Evolutionary conservation across 768 basidiomycete genomes (phyloP).

Genomic region (Chalciporus pseudorubinellus): DNA sequence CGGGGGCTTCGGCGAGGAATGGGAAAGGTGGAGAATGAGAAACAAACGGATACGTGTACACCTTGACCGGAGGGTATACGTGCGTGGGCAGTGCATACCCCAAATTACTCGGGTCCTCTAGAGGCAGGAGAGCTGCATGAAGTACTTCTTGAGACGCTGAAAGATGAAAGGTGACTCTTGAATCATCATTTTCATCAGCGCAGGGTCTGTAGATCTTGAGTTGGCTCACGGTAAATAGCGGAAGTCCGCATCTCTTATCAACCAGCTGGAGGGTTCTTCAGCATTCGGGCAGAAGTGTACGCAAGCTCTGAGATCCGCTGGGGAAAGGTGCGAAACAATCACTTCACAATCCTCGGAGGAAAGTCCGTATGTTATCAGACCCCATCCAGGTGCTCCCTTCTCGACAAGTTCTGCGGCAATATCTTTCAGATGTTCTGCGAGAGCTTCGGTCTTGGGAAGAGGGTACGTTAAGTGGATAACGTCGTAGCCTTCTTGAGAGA

Average conservation of each 20-base stretch:
- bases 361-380: conserved; percentile 33
- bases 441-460: conserved; percentile 6
- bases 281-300: conserved; percentile 37
- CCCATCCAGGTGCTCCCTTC: conserved; percentile 19
- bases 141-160: conserved; percentile 36
- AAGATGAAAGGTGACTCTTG: conserved; percentile 36
- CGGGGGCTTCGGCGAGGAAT: conserved; percentile 32
- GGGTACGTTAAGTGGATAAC: conserved; percentile 33
- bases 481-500: conserved; percentile 41
- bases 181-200: neutral
- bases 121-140: conserved; percentile 28
- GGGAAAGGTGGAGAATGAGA: conserved; percentile 38
- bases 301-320: conserved; percentile 25
- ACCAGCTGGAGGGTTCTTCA: conserved; percentile 20
- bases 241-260: conserved; percentile 24
- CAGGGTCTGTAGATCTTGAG: neutral
- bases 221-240: conserved; percentile 29
- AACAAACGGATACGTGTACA: conserved; percentile 38
- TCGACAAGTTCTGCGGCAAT: conserved; percentile 13
- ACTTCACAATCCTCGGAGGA: conserved; percentile 20
- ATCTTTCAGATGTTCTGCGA: conserved; percentile 18
- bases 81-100: conserved; percentile 25
- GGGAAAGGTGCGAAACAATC: conserved; percentile 7
- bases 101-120: conserved; percentile 22
- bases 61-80: conserved; percentile 27